Conservation (phyloP, 192 early-diverging fungal genomes). For the Entomortierella beljakovae region DNA sequence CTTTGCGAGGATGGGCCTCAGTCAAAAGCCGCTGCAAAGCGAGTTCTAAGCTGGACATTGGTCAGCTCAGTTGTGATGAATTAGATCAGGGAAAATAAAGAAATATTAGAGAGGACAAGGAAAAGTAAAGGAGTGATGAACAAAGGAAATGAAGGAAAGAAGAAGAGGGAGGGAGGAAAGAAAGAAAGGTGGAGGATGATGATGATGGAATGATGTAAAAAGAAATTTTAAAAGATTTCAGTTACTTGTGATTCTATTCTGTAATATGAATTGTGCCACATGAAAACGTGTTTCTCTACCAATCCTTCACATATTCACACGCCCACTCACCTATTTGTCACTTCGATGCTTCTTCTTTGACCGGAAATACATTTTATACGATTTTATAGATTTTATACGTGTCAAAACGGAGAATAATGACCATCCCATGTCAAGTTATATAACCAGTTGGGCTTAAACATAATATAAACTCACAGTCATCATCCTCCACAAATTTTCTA, state of each 20-base stretch:
- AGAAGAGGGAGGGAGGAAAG: conserved; percentile 5
- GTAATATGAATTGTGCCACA: too few relatives aligned
- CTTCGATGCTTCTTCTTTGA: too few relatives aligned
- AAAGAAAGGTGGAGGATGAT: conserved; percentile 1
- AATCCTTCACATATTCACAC: too few relatives aligned
- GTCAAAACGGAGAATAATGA: too few relatives aligned
- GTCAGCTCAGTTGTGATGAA: neutral
- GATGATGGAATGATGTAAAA: neutral
- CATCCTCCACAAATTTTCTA: too few relatives aligned
- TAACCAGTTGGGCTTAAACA: too few relatives aligned
- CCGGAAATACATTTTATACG: too few relatives aligned
- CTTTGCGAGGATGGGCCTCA: conserved; percentile 57
- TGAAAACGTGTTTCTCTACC: too few relatives aligned
- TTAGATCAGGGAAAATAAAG: neutral
- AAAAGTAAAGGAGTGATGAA: neutral
- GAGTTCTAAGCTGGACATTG: conserved; percentile 60
- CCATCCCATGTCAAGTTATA: too few relatives aligned
- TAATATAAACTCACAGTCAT: too few relatives aligned
- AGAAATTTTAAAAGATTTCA: neutral
- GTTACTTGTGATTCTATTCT: neutral
- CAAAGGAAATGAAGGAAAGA: neutral
- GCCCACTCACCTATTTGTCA: too few relatives aligned
- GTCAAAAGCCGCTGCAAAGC: conserved; percentile 58
- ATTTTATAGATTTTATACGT: too few relatives aligned
- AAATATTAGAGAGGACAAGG: neutral